These are phyloP conservation scores for Boletus sp. DNA, from an alignment of 768 basidiomycete species.

Conservation along the genomic window DNA sequence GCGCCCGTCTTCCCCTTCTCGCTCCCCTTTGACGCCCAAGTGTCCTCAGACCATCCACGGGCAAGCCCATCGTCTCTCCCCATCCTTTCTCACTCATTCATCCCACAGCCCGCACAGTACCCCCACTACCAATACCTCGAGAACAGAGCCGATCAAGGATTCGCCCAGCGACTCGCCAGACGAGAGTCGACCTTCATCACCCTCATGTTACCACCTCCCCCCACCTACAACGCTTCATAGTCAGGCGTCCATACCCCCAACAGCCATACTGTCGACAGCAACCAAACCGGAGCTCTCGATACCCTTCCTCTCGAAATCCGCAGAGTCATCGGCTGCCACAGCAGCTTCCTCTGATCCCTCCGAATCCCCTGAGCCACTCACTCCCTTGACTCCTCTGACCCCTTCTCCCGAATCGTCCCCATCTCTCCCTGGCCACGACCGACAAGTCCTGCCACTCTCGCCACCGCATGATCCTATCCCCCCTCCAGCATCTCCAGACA, in stretches of 20 bases:
- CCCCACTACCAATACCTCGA: background rate
- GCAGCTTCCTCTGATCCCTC: too few species aligned
- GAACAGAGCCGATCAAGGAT: constrained; percentile 3
- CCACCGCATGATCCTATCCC: constrained; percentile 9
- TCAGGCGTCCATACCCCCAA: background rate
- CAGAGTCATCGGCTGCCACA: background rate
- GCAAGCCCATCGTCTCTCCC: background rate
- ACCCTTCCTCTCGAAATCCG: background rate
- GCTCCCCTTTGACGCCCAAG: constrained; percentile 6
- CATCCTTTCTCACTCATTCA: background rate
- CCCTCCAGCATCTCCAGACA: constrained; percentile 4
- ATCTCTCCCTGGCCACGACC: constrained; percentile 25
- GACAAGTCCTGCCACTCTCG: constrained; percentile 8
- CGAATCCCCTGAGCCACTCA: constrained; percentile 14
- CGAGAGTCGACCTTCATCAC: background rate
- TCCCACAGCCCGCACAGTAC: background rate
- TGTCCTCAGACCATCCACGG: background rate
- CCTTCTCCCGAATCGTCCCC: constrained; percentile 22
- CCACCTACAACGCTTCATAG: background rate
- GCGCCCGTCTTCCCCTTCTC: constrained; percentile 14
- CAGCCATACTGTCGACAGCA: too few species aligned
- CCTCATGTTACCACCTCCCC: background rate
- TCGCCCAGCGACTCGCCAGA: background rate
- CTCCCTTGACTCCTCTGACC: constrained; percentile 23
- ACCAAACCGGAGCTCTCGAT: background rate